A percentile compares a stretch with the other conserved stretches of the same genome.
Evolutionary conservation across 768 basidiomycete species (phyloP).

Genomic region (Exidia glandulosa): DNA sequence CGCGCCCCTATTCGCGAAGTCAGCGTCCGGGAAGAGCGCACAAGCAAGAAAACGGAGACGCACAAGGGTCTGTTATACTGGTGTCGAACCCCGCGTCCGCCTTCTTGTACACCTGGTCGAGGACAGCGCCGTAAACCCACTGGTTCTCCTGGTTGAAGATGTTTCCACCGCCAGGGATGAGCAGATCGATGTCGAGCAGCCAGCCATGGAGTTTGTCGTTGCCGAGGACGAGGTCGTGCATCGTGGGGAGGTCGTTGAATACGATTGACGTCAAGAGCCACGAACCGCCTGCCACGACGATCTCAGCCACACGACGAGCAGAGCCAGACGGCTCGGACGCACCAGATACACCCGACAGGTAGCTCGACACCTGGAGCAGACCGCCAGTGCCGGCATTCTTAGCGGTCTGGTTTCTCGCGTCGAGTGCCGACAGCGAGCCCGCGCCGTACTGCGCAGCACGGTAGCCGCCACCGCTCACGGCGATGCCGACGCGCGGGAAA

Average conservation of each 20-base stretch:
- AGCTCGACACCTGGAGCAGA: constrained; percentile 58
- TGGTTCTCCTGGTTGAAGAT: constrained; percentile 37
- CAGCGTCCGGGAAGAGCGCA: neutral
- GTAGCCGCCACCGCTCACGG: constrained; percentile 61
- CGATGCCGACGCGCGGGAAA: constrained; percentile 48
- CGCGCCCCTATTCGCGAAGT: constrained; percentile 25
- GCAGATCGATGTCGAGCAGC: constrained; percentile 45
- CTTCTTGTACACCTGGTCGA: constrained; percentile 46
- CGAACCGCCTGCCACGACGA: constrained; percentile 38
- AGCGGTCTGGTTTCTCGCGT: constrained; percentile 48
- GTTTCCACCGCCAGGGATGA: constrained; percentile 40
- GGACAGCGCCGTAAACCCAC: constrained; percentile 40
- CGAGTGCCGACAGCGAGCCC: constrained; percentile 44
- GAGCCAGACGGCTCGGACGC: constrained; percentile 5
- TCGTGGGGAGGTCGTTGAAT: constrained; percentile 52
- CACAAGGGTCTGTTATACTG: constrained; percentile 51
- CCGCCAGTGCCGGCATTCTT: constrained; percentile 53
- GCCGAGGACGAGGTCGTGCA: constrained; percentile 50
- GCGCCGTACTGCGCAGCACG: constrained; percentile 59
- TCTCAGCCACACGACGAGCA: neutral
- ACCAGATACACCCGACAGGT: constrained; percentile 60
- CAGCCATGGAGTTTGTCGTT: constrained; percentile 38
- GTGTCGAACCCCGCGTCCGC: constrained; percentile 45
- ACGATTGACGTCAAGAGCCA: constrained; percentile 56
- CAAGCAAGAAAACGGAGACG: neutral